Evolutionary conservation across 768 basidiomycete species (phyloP), one percentile per base, ranked within the genome.

Genomic region (Lyophyllum shimeji): DNA sequence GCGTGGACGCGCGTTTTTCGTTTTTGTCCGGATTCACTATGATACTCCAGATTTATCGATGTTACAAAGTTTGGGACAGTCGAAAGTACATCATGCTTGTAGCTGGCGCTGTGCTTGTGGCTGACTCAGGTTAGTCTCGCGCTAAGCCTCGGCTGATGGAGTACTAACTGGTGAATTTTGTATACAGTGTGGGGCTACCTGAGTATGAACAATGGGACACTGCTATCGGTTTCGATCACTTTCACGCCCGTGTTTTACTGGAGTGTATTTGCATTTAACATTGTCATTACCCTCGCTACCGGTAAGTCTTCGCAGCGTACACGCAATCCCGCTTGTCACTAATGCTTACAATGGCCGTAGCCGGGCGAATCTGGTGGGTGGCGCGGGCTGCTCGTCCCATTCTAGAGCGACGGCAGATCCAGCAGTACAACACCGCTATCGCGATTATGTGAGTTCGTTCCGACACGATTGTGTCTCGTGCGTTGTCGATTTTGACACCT

Each of bases 101-200:
- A 15, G 53, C 39, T 20, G 50, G 64, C 2, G 46, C 69, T 1
- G 52, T 74, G 17, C 62, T 76, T n/a, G 17, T 71, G 7, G 69
- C 65, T 11, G 70, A 68, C 7, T 71, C 74, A 63, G 65, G 75
- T 75, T 27, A 29, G 67, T 34, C 11, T 17, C 7, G 0, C 29
- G 17, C 17, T 9, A 11, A 11, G 21, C 39, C 29, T 51, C 27
- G 27, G 9, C 2, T n/a, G 1, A 25, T 27, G 27, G 12, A 12
- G 12, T 11, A 37, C 34, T 37, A 2, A 23, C 47, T 18, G 13
- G 13, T 23, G 39, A 34, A 21, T 5, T 43, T 8, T 11, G n/a
- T 6, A 1, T 15, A 21, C 33, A 69, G 68, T 65, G 3, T 65
- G 62, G 61, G 66, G 66, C 23, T 67, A 60, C 53, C 37, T 53